These are phyloP conservation scores for Bryopsis sp. DNA, from an alignment of 139 green algal species.

Conservation along the genomic window DNA sequence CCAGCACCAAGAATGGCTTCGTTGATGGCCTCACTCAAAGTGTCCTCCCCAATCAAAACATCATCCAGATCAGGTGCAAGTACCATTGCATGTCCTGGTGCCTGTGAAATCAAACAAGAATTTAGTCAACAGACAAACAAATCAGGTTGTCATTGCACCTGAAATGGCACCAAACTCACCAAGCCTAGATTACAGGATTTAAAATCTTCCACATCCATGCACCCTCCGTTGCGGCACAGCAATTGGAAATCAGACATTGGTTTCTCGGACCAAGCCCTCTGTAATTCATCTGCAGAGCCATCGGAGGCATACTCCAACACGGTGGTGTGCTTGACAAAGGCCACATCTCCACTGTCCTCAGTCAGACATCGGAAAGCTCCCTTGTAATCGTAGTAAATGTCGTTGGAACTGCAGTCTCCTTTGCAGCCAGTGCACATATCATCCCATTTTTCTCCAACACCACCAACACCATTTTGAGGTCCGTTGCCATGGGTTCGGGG, in stretches of 20 bases:
- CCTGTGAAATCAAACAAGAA: no score
- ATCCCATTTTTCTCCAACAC: background rate
- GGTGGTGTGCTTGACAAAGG: conserved; percentile 16
- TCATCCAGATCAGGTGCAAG: background rate
- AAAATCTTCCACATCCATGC: conserved; percentile 3
- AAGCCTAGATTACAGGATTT: background rate
- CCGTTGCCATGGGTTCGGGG: background rate
- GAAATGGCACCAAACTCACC: no score
- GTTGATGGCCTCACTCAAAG: conserved; percentile 8
- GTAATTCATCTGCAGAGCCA: background rate
- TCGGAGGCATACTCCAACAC: conserved; percentile 4
- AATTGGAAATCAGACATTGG: background rate
- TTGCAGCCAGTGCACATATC: conserved; percentile 1
- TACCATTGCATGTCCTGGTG: conserved; percentile 13
- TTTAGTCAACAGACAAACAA: no score
- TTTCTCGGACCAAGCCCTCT: conserved; percentile 7
- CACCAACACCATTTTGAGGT: background rate
- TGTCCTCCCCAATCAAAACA: background rate
- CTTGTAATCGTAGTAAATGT: conserved; percentile 10
- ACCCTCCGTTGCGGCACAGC: background rate
- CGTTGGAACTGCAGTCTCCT: conserved; percentile 11
- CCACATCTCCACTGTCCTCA: conserved; percentile 10
- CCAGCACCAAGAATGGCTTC: conserved; percentile 9
- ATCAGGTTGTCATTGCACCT: no score
- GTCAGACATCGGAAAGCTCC: conserved; percentile 8